Evolutionary conservation across 1,284 basidiomycete genomes (phyloP), one percentile per base, ranked within the genome.

Genomic region (Cerrena zonata): DNA sequence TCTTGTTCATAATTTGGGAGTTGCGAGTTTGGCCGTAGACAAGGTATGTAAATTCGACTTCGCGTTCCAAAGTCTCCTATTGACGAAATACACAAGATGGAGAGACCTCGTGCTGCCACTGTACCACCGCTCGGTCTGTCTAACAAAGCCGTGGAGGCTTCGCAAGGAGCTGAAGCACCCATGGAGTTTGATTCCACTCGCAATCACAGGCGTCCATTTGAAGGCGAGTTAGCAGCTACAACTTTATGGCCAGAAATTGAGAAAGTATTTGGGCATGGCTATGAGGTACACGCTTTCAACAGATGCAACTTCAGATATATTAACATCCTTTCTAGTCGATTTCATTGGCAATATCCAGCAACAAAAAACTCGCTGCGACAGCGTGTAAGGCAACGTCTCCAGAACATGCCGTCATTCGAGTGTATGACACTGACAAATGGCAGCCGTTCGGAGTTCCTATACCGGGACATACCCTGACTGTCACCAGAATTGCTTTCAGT

Each of bases 241-340:
- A 98, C 95, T 0, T 77, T 99, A 0, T 99, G 96, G 96, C 95
- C 95, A 0, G 96, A 99, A 69, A 74, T 86, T 1, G 95, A 99
- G 63, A 99, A 99, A 66, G 75, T 99, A 2, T 99, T 97, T 66
- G 96, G 95, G 1, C 96, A 99, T 68, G 94, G 94, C 27, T 98
- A 97, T 64, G 96, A 99, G 78, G 88, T 92, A 56, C 52, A 64
- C 22, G 22, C 18, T n/a, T 56, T 45, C 54, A 51, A 19, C 11
- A 47, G 15, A 53, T 54, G 49, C 58, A 19, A 44, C 51, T 13
- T 27, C 30, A 34, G 21, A 30, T 19, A 11, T 49, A 38, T 42
- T 39, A 37, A 44, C 47, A 18, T n/a, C 5, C 13, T 13, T 11
- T 2, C 15, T 49, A 93, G 89, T 86, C 86, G 3, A 86, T 92